Evolutionary conservation across 257 asterid species (phyloP), one percentile per base, ranked within the genome.

Genomic region (Eucommia ulmoides): DNA sequence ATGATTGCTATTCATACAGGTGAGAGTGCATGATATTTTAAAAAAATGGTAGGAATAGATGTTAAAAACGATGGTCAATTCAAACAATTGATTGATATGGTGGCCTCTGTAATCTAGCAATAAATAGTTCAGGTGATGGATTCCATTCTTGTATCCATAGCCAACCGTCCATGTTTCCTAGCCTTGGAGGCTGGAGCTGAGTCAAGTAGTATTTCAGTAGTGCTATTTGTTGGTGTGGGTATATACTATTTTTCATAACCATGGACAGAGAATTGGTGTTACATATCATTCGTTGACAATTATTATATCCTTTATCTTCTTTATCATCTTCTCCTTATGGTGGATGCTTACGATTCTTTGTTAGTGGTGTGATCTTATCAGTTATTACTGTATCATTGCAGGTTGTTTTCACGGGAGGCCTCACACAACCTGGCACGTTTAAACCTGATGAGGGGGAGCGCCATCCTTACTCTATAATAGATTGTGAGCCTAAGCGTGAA

Each of bases 381-480:
- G 38, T 12, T 29, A 5, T 42, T 42, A 22, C 67, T 58, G 59
- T 41, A 3, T 65, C 24, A 50, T 59, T 69, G 9, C 69, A 91
- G 98, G 96, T 91, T 41, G 83, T 77, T 60, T 91, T 91, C 74
- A 80, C 81, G 48, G 98, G 98, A 22, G 78, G 81, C 19, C 98
- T 94, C 48, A 85, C 96, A n/a, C 98, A 91, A 68, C 96, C 98
- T 63, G 96, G 96, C 57, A 91, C 98, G 29, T 60, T 81, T 53
- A 91, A 91, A 70, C 94, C 80, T 66, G 98, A 89, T 81, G 98
- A 89, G 73, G 98, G 98, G 65, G 96, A 85, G 65, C 72, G 74
- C 57, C 98, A 91, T 60, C 94, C 98, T 47, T 91, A 83, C 74
- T 75, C 96, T 59, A 75, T 91, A 66, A 61, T 91, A 56, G 98